Evolutionary conservation across 2,329 filamentous ascomycete species (phyloP), one percentile per base, ranked within the genome.

Genomic region (Seiridium cupressi): DNA sequence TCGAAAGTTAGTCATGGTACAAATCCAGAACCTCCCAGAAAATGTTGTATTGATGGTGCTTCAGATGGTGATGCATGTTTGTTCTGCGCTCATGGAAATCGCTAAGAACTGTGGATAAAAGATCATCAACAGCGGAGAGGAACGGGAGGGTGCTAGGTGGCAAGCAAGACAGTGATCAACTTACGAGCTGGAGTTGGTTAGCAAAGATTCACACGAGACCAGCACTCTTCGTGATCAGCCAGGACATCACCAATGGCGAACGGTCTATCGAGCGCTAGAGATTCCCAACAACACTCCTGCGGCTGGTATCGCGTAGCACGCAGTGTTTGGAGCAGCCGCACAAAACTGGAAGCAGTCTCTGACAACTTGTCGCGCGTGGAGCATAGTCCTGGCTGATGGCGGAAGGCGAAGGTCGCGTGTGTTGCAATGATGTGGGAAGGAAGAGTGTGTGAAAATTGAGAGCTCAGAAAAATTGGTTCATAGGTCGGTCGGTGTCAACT

Each of bases 21-120:
- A 26, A 26, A 26, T 26, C 18, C 18, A 26, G 18, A 42, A 42
- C 38, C 7, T 42, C 46, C 44, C 44, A 58, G 36, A 51, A 60
- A 40, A 26, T 26, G 36, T 18, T 26, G 18, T 44, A 47, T 40
- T 13, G 38, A 46, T 58, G 61, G 64, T 67, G 78, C 76, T 87
- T 85, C 87, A 89, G 87, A 89, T 89, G 87, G 87, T 89, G 88
- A 86, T 89, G 87, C 87, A 89, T 89, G 87, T 89, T 81, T 80
- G 81, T 87, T 85, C 80, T 69, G 71, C 82, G 84, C 84, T 87
- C 84, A 81, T 60, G 81, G 79, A 68, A 66, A 69, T 87, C 83
- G 81, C 84, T 81, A 58, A 73, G 82, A 86, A 86, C 82, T 77
- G 82, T 85, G 81, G 82, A 78, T 76, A 73, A 69, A 65, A 73